Percentiles rank a stretch among this genome's conserved stretches.
Conservation (phyloP, 169 alveolate species). For the Cryptosporidium bovis region DNA sequence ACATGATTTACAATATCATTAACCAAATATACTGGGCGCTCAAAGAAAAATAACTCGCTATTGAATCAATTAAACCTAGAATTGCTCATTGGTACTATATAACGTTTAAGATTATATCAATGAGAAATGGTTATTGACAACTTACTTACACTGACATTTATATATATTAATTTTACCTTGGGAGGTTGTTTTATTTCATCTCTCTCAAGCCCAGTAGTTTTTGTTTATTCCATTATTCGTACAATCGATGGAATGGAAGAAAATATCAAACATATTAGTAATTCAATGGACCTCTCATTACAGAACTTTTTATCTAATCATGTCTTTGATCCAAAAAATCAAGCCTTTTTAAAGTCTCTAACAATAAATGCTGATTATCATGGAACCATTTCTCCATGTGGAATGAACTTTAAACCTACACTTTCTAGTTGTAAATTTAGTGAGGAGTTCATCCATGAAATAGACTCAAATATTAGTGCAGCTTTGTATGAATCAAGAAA, state of each 20-base stretch:
- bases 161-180: not conserved
- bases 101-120: too few relatives aligned
- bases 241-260: constrained; percentile 70
- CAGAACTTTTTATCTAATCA: constrained; percentile 69
- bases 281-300: constrained; percentile 58
- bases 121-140: too few relatives aligned
- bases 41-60: too few relatives aligned
- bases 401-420: constrained; percentile 36
- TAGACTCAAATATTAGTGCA: too few relatives aligned
- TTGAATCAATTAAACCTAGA: too few relatives aligned
- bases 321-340: not conserved
- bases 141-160: not conserved
- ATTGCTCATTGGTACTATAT: too few relatives aligned
- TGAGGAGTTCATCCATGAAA: not conserved
- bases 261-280: constrained; percentile 58
- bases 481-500: too few relatives aligned
- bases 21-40: too few relatives aligned
- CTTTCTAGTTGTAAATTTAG: not conserved
- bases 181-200: constrained; percentile 35
- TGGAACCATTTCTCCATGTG: constrained; percentile 47
- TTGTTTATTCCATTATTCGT: constrained; percentile 42
- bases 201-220: constrained; percentile 42
- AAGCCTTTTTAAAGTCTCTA: not conserved
- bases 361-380: constrained; percentile 50
- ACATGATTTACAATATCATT: too few relatives aligned